Conservation (phyloP, 106 monocot genomes). For the Dioscorea dumetorum region DNA sequence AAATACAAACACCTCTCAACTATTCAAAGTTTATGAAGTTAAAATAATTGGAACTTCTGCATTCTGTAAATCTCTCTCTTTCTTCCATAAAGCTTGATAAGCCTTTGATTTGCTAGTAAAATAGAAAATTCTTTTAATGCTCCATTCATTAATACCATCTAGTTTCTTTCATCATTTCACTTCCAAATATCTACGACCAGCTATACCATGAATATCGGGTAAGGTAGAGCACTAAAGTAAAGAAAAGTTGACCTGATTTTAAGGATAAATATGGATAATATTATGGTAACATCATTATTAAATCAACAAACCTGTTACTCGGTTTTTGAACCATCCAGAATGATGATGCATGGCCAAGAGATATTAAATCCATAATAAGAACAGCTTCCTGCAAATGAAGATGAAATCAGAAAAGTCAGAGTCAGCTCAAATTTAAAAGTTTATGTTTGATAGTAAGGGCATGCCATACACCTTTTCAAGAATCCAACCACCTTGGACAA, state of each 20-base stretch:
- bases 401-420: not conserved
- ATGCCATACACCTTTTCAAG: conserved; percentile 68
- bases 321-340: conserved; percentile 86
- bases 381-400: conserved; percentile 50
- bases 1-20: too few species aligned
- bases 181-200: too few species aligned
- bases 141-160: too few species aligned
- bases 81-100: too few species aligned
- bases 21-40: too few species aligned
- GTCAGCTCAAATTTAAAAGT: not conserved
- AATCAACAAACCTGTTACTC: conserved; percentile 49
- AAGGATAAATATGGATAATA: conserved; percentile 4
- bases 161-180: too few species aligned
- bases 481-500: conserved; percentile 89
- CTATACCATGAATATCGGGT: not conserved
- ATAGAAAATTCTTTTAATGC: too few species aligned
- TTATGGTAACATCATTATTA: too few species aligned
- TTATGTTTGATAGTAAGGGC: not conserved
- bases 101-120: too few species aligned
- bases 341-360: conserved; percentile 49
- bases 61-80: too few species aligned
- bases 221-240: not conserved
- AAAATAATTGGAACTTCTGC: too few species aligned
- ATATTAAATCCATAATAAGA: conserved; percentile 59
- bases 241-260: not conserved